These are phyloP conservation scores for Abrus pulchellus DNA, from an alignment of 306 rosid species.

Conservation along the genomic window DNA sequence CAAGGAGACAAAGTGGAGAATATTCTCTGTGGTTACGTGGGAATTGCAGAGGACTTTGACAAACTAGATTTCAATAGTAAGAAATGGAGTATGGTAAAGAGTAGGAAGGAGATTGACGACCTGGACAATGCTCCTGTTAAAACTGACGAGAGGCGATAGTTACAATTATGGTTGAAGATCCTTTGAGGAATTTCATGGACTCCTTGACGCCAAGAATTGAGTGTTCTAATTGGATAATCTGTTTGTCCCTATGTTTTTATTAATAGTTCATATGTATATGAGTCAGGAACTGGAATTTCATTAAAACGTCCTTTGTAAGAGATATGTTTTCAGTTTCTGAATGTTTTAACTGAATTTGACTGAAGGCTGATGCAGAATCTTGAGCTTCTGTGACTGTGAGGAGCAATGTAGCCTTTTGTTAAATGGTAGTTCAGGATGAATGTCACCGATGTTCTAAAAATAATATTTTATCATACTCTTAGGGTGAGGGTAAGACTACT, in stretches of 20 bases:
- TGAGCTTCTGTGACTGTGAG: constrained; percentile 3
- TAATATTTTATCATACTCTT: constrained; percentile 6
- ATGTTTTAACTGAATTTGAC: constrained; percentile 20
- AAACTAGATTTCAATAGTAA: constrained; percentile 72
- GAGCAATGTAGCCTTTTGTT: constrained; percentile 12
- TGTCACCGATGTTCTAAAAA: constrained; percentile 27
- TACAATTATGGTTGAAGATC: constrained; percentile 20
- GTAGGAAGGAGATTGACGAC: constrained; percentile 87
- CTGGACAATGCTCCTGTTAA: constrained; percentile 84
- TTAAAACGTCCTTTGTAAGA: constrained; percentile 35
- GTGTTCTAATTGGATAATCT: constrained; percentile 37
- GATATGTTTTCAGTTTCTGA: constrained; percentile 37
- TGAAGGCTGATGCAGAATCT: constrained; percentile 7
- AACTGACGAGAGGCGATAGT: constrained; percentile 59
- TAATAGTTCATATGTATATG: constrained; percentile 37
- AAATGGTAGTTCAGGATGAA: constrained; percentile 11
- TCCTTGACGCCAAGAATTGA: constrained; percentile 5
- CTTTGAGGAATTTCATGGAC: constrained; percentile 34
- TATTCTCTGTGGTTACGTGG: constrained; percentile 82
- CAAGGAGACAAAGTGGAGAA: constrained; percentile 60
- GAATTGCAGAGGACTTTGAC: constrained; percentile 83
- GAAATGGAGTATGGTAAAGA: constrained; percentile 71
- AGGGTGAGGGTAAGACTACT: not conserved
- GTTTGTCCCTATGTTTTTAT: constrained; percentile 20
- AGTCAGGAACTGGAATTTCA: constrained; percentile 44